These are phyloP conservation scores for Dothiorella sarmentorum DNA, from an alignment of 2,329 filamentous ascomycete species.

Conservation along the genomic window DNA sequence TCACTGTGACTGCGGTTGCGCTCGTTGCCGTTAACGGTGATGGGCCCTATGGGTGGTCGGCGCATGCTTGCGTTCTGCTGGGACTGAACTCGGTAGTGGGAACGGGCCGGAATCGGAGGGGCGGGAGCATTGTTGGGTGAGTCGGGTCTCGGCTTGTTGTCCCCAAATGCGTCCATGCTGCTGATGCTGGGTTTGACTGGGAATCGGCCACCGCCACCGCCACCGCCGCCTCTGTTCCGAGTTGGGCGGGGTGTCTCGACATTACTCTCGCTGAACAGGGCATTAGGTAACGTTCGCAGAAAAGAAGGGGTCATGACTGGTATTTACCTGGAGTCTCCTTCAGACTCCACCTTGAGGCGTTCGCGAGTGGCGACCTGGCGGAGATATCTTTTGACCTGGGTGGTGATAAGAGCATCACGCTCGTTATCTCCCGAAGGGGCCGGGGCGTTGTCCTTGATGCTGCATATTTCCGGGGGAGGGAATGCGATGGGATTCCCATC, in stretches of 20 bases:
- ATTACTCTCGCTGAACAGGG: conserved; percentile 61
- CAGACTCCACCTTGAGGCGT: conserved; percentile 42
- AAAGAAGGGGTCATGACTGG: background rate
- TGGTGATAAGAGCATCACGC: conserved; percentile 58
- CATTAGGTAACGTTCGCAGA: conserved; percentile 19
- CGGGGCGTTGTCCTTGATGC: conserved; percentile 38
- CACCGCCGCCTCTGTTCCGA: conserved; percentile 41
- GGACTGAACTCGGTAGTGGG: conserved; percentile 74
- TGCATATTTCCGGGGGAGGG: conserved; percentile 54
- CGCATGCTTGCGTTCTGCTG: conserved; percentile 62
- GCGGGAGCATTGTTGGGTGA: conserved; percentile 60
- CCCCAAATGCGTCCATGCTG: conserved; percentile 57
- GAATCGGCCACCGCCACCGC: conserved; percentile 50
- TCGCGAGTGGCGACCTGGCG: conserved; percentile 40
- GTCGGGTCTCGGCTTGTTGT: conserved; percentile 54
- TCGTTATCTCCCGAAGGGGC: conserved; percentile 56
- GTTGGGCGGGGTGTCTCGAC: conserved; percentile 73
- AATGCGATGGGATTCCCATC: conserved; percentile 83
- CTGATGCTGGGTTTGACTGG: conserved; percentile 64
- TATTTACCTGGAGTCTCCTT: conserved; percentile 42
- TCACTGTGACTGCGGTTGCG: conserved; percentile 63
- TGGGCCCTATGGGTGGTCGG: conserved; percentile 69
- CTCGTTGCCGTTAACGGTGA: conserved; percentile 63
- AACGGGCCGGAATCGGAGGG: conserved; percentile 75
- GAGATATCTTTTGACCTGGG: conserved; percentile 59